Base-by-base conservation (phyloP, 1,284 basidiomycete genomes). In the Ustilago crameri region DNA sequence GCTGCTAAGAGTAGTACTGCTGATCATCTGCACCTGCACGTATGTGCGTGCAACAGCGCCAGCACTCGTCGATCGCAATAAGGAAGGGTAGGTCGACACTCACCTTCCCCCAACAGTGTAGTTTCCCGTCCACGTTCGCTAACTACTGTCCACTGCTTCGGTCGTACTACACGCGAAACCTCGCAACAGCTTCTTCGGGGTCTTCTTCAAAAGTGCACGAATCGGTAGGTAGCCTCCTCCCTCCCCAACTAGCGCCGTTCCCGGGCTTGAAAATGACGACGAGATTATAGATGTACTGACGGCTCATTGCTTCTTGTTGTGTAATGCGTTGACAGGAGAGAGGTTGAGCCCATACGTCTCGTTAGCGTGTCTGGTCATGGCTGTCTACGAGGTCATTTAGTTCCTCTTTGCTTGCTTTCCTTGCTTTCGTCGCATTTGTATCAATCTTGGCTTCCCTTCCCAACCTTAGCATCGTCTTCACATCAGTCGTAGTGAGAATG, bases 11-110 rank as follows among this genome's bases (percentile, higher is more conserved):
- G 93, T 96, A 82, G 90, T 97, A 68, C 88, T 98, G 17, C 89
- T 98, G 51, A 87, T 92, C 82, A 94, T 98, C 66, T 98, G 96
- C 86, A 98, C 95, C 43, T 97, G 93, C 87, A 95, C 96, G 3
- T 98, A 98, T 83, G 88, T 95, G 17, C 90, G 95, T 54, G 91
- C 93, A 0, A 90, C 93, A 3, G 91, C 92, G 5, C 95, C 95
- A 5, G 88, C 91, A 23, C 85, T 98, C 8, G 88, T 98, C 26
- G 96, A 98, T 84, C 87, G 92, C 65, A 98, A 98, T 84, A 93
- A 94, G 85, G 88, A 93, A 84, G 96, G 95, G 95, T 81, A 54
- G 42, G 79, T n/a, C n/a, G n/a, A n/a, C n/a, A n/a, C 53, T 30
- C 30, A 30, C 30, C 30, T 12, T 30, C 12, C 30, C n/a, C n/a